Conservation (phyloP, 2,329 filamentous ascomycete genomes). For the Alternaria tenuissima region DNA sequence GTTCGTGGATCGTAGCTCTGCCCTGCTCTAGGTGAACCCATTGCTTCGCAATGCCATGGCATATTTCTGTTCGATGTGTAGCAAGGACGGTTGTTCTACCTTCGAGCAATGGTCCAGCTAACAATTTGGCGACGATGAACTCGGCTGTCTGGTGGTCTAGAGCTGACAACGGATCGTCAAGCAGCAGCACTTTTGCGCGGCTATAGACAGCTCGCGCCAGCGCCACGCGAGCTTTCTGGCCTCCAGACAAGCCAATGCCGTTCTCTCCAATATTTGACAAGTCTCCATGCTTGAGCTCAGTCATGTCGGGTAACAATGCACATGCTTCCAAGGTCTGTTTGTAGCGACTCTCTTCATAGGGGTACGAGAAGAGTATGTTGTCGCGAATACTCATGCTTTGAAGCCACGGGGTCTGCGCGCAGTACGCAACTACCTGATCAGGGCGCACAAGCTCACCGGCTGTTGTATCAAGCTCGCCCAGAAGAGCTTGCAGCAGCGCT, state of each 20-base stretch:
- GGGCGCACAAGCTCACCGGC: slow-evolving; percentile 61
- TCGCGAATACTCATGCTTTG: slow-evolving; percentile 75
- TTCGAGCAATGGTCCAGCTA: slow-evolving; percentile 63
- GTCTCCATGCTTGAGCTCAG: slow-evolving; percentile 70
- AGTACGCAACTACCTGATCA: slow-evolving; percentile 68
- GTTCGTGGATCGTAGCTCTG: slow-evolving; percentile 54
- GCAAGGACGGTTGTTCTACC: slow-evolving; percentile 66
- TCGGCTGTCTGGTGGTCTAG: slow-evolving; percentile 72
- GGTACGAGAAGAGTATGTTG: slow-evolving; percentile 70
- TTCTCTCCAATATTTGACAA: slow-evolving; percentile 69
- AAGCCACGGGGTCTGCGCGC: slow-evolving; percentile 72
- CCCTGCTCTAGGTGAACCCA: slow-evolving; percentile 74
- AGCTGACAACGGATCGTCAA: slow-evolving; percentile 68
- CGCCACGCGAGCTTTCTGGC: slow-evolving; percentile 67
- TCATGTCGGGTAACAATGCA: slow-evolving; percentile 68
- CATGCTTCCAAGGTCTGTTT: slow-evolving; percentile 73
- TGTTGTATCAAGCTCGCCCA: slow-evolving; percentile 66
- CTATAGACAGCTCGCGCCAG: slow-evolving; percentile 69
- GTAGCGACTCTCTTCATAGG: slow-evolving; percentile 74
- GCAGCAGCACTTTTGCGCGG: slow-evolving; percentile 61
- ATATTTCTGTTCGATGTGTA: slow-evolving; percentile 74
- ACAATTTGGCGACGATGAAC: slow-evolving; percentile 64
- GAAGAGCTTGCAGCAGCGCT: slow-evolving; percentile 65
- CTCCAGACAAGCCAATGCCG: slow-evolving; percentile 67
- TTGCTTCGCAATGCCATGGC: slow-evolving; percentile 75